A percentile compares a stretch with the other conserved stretches of the same genome.
phyloP scores from a whole-genome alignment of 176 grass and related monocot genomes.

The Hyparrhenia diplandra region DNA sequence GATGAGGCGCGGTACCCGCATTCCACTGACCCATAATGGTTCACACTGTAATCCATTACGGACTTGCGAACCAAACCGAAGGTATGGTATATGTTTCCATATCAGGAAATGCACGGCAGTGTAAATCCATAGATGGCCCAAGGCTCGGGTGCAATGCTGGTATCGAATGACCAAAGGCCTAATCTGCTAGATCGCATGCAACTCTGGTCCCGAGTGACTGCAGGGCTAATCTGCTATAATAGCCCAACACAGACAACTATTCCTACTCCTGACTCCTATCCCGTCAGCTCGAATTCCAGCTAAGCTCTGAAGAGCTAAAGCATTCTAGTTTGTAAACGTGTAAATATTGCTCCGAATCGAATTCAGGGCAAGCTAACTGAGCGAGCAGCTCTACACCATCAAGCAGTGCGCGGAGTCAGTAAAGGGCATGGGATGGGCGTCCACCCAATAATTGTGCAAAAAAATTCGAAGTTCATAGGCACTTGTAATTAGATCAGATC shows the following conservation, averaged over 20 bases:
- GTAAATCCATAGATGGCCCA: neutral
- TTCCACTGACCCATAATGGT: no score
- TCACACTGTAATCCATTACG: no score
- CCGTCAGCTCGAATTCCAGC: neutral
- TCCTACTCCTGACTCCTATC: neutral
- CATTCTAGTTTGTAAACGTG: neutral
- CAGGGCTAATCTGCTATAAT: neutral
- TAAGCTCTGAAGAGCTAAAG: constrained; percentile 13
- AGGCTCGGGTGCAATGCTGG: neutral
- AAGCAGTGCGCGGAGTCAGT: constrained; percentile 5
- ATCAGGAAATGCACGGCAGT: neutral
- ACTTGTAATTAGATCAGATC: neutral
- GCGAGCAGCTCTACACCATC: neutral
- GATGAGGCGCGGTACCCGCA: no score
- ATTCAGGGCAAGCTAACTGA: neutral
- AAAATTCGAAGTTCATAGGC: neutral
- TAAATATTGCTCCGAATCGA: neutral
- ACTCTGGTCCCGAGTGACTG: neutral
- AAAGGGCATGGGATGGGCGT: neutral
- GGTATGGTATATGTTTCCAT: constrained; percentile 3
- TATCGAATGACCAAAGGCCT: neutral
- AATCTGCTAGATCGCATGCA: neutral
- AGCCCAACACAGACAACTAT: neutral
- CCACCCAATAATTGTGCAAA: neutral
- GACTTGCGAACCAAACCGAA: no score